These are phyloP conservation scores for Candida smagusa DNA, from an alignment of 1,139 yeast species.

Conservation along the genomic window DNA sequence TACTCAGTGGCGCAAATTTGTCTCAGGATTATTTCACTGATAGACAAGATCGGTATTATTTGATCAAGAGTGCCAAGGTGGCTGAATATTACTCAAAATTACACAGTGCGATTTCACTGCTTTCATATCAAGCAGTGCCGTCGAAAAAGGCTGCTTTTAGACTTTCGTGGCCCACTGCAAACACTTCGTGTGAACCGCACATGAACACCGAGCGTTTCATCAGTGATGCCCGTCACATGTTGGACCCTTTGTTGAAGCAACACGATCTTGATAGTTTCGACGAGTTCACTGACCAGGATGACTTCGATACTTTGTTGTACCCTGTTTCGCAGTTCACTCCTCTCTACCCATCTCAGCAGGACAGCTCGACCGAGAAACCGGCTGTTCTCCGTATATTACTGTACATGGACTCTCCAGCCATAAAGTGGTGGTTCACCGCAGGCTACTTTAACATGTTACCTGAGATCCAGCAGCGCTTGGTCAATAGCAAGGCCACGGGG, in stretches of 20 bases:
- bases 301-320: slow-evolving; percentile 68
- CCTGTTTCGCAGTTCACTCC: slow-evolving; percentile 94
- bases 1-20: slow-evolving; percentile 88
- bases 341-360: slow-evolving; percentile 54
- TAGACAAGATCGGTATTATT: slow-evolving; percentile 88
- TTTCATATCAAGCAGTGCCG: slow-evolving; percentile 67
- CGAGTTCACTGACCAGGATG: slow-evolving; percentile 29
- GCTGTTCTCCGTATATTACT: slow-evolving; percentile 61
- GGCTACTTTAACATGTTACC: slow-evolving; percentile 95
- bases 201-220: slow-evolving; percentile 55
- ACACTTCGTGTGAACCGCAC: slow-evolving; percentile 71
- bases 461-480: slow-evolving; percentile 58
- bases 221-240: slow-evolving; percentile 52
- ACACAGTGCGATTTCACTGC: slow-evolving; percentile 60
- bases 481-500: slow-evolving; percentile 62
- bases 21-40: slow-evolving; percentile 92
- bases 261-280: slow-evolving; percentile 35
- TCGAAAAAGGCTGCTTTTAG: slow-evolving; percentile 46
- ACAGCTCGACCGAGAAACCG: slow-evolving; percentile 74
- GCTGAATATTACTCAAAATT: slow-evolving; percentile 71
- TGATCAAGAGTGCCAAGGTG: slow-evolving; percentile 56
- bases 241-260: slow-evolving; percentile 57
- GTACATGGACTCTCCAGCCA: slow-evolving; percentile 50
- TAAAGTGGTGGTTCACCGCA: slow-evolving; percentile 88
- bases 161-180: slow-evolving; percentile 74